Conservation (phyloP, 306 rosid species). For the Cercis canadensis region DNA sequence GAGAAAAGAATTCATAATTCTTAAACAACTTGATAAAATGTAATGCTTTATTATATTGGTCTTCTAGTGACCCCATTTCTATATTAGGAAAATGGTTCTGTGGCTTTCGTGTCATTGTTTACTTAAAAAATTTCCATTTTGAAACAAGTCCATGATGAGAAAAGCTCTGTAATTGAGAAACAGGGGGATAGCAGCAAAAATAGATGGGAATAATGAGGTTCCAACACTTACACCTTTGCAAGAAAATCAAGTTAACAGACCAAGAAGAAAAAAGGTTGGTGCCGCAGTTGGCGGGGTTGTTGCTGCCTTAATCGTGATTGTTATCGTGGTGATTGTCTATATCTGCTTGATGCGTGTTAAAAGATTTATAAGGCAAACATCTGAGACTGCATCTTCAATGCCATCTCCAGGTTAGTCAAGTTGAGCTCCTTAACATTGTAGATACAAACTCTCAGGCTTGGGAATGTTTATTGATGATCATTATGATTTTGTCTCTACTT, state of each 20-base stretch:
- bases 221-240: constrained; percentile 57
- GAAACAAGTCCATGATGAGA: constrained; percentile 18
- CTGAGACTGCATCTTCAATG: constrained; percentile 63
- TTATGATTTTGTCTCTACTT: not conserved
- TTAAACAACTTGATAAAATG: too few relatives aligned
- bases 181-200: constrained; percentile 42
- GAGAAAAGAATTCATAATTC: too few relatives aligned
- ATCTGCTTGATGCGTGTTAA: constrained; percentile 52
- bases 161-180: constrained; percentile 34
- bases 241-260: constrained; percentile 43
- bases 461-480: not conserved
- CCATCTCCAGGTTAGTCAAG: constrained; percentile 61
- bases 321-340: constrained; percentile 47
- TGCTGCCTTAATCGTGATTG: constrained; percentile 54
- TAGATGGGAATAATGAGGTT: constrained; percentile 48
- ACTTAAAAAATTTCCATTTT: constrained; percentile 18
- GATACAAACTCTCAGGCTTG: not conserved
- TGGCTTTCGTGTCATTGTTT: not conserved
- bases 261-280: constrained; percentile 44
- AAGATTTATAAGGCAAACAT: constrained; percentile 51
- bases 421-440: not conserved
- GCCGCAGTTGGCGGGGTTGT: constrained; percentile 51
- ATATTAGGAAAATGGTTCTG: too few relatives aligned
- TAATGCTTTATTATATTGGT: too few relatives aligned
- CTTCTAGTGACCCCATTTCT: too few relatives aligned